Base-by-base conservation (phyloP, 2,329 filamentous ascomycete species). In the Tolypocladium pustulatum region DNA sequence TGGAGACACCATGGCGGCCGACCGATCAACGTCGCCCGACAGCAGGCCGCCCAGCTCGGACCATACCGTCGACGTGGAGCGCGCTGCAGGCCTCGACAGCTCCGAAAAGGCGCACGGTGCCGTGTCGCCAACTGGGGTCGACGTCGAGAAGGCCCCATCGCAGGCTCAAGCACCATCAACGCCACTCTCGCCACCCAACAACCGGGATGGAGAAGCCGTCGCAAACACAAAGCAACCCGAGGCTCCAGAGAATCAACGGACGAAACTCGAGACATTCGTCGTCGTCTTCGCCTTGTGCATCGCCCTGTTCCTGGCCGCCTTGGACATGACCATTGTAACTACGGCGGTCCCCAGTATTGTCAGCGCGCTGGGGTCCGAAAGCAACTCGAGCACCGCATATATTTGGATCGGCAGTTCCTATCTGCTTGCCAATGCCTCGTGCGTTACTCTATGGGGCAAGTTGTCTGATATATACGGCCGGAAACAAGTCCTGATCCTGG, bases 351-450 rank as follows among this genome's bases (percentile, higher is more conserved):
- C 87, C 0, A 84, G 83, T 17, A 89, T 90, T 72, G 73, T 38
- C 78, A 88, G 60, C 82, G 92, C 61, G 3, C 76, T 81, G 20
- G 88, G 88, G 13, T 13, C 15, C n/a, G 40, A 43, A n/a, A n/a
- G n/a, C n/a, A 20, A 25, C 10, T 2, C 41, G 3, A 15, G 41
- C 13, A 9, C n/a, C 41, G n/a, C 41, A 3, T 92, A 91, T 72
- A 82, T 86, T 56, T 92, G 89, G 90, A 86, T 93, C 61, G 89
- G 89, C 17, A 84, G 82, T 41, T 84, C 88, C 3, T 93, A 89
- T 66, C 76, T 91, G 8, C 81, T 92, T 13, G 87, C 85, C 58
- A 87, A 85, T 67, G 85, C 87, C 1, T 82, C 78, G 69, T 80
- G 82, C 1, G 82, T 83, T 0, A 87, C 88, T 0, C 83, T 87